Conservation (phyloP, 2,329 filamentous ascomycete species). For the Nothopassalora personata region DNA sequence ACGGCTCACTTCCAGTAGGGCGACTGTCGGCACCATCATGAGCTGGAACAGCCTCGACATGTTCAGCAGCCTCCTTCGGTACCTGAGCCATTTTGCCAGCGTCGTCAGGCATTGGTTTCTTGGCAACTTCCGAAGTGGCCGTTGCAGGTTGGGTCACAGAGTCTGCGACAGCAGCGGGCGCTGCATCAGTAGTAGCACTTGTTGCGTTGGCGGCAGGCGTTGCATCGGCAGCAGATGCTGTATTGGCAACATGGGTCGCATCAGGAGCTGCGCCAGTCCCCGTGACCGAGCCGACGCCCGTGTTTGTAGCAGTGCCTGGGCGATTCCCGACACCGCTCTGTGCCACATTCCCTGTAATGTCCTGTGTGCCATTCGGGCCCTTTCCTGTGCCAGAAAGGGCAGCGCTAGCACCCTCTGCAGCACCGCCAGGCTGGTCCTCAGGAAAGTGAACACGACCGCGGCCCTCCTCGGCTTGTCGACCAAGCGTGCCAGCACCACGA, state of each 20-base stretch:
- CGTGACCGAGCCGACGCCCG: not conserved
- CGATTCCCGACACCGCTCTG: not conserved
- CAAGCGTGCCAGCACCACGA: slow-evolving; percentile 15
- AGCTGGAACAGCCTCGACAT: slow-evolving; percentile 16
- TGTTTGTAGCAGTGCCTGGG: not conserved
- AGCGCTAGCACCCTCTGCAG: not conserved
- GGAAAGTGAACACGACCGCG: slow-evolving; percentile 22
- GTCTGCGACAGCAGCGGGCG: not conserved
- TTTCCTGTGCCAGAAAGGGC: not conserved
- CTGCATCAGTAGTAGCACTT: not conserved
- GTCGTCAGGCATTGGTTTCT: not conserved
- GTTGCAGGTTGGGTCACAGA: not conserved
- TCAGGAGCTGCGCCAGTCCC: not conserved
- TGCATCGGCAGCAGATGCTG: not conserved
- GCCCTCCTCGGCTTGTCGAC: slow-evolving; percentile 25
- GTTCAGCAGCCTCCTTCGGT: slow-evolving; percentile 5
- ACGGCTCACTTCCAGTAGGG: slow-evolving; percentile 14
- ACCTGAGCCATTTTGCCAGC: slow-evolving; percentile 6
- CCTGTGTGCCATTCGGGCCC: too few relatives aligned
- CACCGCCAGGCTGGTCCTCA: slow-evolving; percentile 2
- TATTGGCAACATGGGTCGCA: not conserved
- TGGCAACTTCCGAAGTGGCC: not conserved
- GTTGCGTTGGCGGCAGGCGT: not conserved
- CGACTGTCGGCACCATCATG: slow-evolving; percentile 17
- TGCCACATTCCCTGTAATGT: too few relatives aligned